phyloP scores from a whole-genome alignment of 2,329 filamentous ascomycete species.

The Fusarium guadeloupense region DNA sequence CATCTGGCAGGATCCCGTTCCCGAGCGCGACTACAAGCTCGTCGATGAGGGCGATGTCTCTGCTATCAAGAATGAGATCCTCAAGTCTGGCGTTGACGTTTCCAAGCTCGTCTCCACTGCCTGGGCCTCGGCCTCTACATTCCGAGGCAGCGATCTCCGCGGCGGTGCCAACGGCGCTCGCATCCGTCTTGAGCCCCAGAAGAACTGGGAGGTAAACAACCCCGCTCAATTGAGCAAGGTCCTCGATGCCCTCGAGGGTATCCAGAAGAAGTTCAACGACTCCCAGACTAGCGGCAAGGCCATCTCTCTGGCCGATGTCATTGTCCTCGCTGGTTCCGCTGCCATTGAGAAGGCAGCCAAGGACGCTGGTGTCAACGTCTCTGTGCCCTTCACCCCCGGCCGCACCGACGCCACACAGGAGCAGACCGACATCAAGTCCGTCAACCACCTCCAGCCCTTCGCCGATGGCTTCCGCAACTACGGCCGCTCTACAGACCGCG shows the following conservation, averaged over 20 bases:
- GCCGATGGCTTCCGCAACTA: constrained; percentile 84
- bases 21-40: constrained; percentile 64
- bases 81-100: constrained; percentile 67
- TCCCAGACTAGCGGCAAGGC: constrained; percentile 65
- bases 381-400: constrained; percentile 77
- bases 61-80: constrained; percentile 73
- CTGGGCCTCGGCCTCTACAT: constrained; percentile 76
- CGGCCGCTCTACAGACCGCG: constrained; percentile 68
- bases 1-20: constrained; percentile 79
- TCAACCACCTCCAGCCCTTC: constrained; percentile 71
- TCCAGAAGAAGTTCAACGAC: constrained; percentile 74
- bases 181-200: constrained; percentile 77
- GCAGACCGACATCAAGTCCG: constrained; percentile 73
- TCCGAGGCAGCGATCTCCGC: constrained; percentile 81
- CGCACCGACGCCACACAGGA: constrained; percentile 77
- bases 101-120: constrained; percentile 71
- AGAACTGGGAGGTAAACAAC: constrained; percentile 80
- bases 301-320: constrained; percentile 79
- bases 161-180: constrained; percentile 83
- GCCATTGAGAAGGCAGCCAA: constrained; percentile 78
- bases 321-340: constrained; percentile 76
- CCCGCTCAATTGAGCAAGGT: constrained; percentile 71
- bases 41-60: constrained; percentile 70
- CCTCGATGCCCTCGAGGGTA: constrained; percentile 66
- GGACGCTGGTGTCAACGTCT: constrained; percentile 56